Conservation (phyloP, 2,329 filamentous ascomycete genomes). For the Hymenoscyphus repandus region DNA sequence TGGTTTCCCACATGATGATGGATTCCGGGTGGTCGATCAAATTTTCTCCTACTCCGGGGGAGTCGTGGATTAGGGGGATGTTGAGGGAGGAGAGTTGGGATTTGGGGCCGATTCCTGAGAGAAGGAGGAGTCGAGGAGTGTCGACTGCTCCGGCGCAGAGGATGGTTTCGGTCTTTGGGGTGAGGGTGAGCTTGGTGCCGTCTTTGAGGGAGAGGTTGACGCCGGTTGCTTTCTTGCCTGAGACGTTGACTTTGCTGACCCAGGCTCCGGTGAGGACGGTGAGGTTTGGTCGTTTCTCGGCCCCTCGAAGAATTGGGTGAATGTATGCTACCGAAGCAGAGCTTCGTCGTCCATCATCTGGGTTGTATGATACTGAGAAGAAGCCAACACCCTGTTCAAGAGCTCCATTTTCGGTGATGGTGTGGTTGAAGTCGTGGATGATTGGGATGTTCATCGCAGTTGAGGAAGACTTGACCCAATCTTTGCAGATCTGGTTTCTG, state of each 20-base stretch:
- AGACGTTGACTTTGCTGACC: constrained; percentile 76
- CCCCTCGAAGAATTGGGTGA: constrained; percentile 79
- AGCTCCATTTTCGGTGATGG: constrained; percentile 69
- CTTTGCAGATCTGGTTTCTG: constrained; percentile 84
- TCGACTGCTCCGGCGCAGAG: constrained; percentile 36
- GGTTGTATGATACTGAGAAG: constrained; percentile 88
- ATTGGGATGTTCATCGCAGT: constrained; percentile 74
- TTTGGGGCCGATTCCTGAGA: constrained; percentile 35
- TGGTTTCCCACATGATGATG: constrained; percentile 47
- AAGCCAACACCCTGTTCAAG: constrained; percentile 77
- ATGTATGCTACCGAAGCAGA: constrained; percentile 90
- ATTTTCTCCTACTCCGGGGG: constrained; percentile 34
- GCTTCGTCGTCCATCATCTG: constrained; percentile 77
- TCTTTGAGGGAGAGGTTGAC: constrained; percentile 59
- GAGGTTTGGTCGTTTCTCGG: constrained; percentile 77
- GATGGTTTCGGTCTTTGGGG: constrained; percentile 65
- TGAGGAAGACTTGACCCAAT: constrained; percentile 81
- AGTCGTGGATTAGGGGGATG: constrained; percentile 30
- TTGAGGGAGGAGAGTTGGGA: constrained; percentile 29
- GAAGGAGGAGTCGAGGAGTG: constrained; percentile 35
- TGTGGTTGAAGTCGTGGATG: constrained; percentile 79
- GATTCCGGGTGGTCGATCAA: constrained; percentile 33
- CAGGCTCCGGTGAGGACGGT: constrained; percentile 83
- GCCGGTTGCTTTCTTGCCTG: constrained; percentile 65
- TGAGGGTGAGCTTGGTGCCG: constrained; percentile 50